Conservation (phyloP, 495 filamentous ascomycete species). For the Polyplosphaeria fusca region DNA sequence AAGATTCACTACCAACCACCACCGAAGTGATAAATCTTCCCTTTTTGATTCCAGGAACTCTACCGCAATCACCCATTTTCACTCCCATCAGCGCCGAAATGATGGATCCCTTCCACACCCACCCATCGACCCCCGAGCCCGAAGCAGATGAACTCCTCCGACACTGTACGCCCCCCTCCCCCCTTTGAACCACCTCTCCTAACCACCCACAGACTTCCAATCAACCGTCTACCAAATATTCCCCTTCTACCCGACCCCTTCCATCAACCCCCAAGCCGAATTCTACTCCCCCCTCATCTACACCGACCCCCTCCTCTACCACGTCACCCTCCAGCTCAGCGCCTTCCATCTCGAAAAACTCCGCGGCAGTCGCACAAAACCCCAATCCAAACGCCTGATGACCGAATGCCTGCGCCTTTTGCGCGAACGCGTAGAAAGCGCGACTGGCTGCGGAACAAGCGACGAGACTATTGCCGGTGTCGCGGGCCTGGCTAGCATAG, state of each 20-base stretch:
- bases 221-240: background rate
- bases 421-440: background rate
- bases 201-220: background rate
- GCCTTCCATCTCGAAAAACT: background rate
- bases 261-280: background rate
- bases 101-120: background rate
- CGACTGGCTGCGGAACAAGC: background rate
- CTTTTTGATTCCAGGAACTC: no score
- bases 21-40: no score
- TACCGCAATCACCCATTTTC: no score
- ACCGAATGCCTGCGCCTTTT: background rate
- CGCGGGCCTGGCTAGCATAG: background rate
- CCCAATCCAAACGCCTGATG: background rate
- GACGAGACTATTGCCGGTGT: background rate
- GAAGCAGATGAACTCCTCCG: background rate
- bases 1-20: no score
- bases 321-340: background rate
- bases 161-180: background rate
- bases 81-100: background rate
- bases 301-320: background rate
- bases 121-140: background rate
- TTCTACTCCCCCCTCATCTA: background rate
- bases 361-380: background rate
- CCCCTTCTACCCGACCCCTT: background rate
- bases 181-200: background rate